These are phyloP conservation scores for Spergularia bocconei DNA, from an alignment of 148 eudicot genomes.

Conservation along the genomic window DNA sequence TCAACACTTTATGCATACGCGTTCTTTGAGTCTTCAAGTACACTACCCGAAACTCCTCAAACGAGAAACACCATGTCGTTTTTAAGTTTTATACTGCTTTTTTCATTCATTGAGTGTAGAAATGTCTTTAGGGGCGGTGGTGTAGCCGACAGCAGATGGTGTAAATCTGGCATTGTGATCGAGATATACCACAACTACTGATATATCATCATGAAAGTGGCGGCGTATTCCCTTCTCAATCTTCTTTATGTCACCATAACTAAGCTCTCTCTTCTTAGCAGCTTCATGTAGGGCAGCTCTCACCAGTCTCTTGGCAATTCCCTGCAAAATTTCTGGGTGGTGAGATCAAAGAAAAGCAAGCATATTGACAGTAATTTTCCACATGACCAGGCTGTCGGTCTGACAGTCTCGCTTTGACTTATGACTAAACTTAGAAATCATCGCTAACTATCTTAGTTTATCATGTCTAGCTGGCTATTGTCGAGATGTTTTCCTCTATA, in stretches of 20 bases:
- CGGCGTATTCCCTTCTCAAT: conserved; percentile 48
- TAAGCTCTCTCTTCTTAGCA: conserved; percentile 48
- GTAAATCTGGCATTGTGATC: conserved; percentile 34
- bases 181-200: conserved; percentile 48
- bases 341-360: not conserved
- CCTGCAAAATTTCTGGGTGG: conserved; percentile 27
- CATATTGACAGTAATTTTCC: not conserved
- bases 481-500: not conserved
- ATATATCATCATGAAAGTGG: conserved; percentile 54
- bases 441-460: not conserved
- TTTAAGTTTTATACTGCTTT: not conserved
- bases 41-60: too few relatives aligned
- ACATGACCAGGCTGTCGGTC: not conserved
- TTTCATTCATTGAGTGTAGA: conserved; percentile 25
- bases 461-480: not conserved
- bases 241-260: conserved; percentile 41
- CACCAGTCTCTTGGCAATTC: conserved; percentile 47
- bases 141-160: conserved; percentile 28
- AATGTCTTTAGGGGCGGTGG: conserved; percentile 42
- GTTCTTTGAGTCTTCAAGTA: too few relatives aligned
- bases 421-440: not conserved
- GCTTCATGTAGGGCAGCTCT: conserved; percentile 47
- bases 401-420: not conserved
- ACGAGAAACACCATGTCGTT: not conserved
- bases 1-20: not conserved